A percentile compares a stretch with the other conserved stretches of the same genome.
Conservation (phyloP, 2,329 filamentous ascomycete species). For the Diplodia seriata region DNA sequence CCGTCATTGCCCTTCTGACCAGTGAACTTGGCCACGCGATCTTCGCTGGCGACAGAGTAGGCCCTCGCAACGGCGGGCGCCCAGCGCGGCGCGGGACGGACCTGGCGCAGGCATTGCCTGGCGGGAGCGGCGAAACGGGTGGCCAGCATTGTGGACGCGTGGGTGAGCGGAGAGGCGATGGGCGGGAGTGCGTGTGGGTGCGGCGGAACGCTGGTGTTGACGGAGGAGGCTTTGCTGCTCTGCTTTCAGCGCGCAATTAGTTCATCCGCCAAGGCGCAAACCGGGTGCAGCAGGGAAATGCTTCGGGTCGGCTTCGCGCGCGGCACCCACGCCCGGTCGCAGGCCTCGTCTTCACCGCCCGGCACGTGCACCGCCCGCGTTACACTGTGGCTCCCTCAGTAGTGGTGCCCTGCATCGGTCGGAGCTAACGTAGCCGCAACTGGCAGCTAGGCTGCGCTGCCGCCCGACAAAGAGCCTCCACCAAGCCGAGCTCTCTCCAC, state of each 20-base stretch:
- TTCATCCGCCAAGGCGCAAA: slow-evolving; percentile 30
- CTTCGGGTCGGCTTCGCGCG: slow-evolving; percentile 25
- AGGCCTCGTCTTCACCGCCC: slow-evolving; percentile 9
- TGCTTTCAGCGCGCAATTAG: slow-evolving; percentile 27
- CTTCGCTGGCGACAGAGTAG: slow-evolving; percentile 67
- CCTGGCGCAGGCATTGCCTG: slow-evolving; percentile 79
- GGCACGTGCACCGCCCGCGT: slow-evolving; percentile 6
- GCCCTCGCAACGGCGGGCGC: slow-evolving; percentile 40
- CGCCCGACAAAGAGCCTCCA: slow-evolving; percentile 24
- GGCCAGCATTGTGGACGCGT: slow-evolving; percentile 74
- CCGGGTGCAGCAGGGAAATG: slow-evolving; percentile 27
- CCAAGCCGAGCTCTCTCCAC: slow-evolving; percentile 40
- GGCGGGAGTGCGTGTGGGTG: slow-evolving; percentile 9
- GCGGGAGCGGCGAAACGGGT: slow-evolving; percentile 77
- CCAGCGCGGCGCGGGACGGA: slow-evolving; percentile 44
- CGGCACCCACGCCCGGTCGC: background rate
- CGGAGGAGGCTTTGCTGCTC: slow-evolving; percentile 29
- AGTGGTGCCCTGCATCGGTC: background rate
- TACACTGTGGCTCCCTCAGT: background rate
- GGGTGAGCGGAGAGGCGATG: slow-evolving; percentile 25
- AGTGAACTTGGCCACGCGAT: slow-evolving; percentile 90
- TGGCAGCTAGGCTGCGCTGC: slow-evolving; percentile 6
- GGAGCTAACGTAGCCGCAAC: slow-evolving; percentile 20
- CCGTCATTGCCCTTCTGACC: slow-evolving; percentile 89
- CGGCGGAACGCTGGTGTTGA: slow-evolving; percentile 28